Evolutionary conservation across 1,284 basidiomycete species (phyloP).

Genomic region (Ganoderma leucocontextum): DNA sequence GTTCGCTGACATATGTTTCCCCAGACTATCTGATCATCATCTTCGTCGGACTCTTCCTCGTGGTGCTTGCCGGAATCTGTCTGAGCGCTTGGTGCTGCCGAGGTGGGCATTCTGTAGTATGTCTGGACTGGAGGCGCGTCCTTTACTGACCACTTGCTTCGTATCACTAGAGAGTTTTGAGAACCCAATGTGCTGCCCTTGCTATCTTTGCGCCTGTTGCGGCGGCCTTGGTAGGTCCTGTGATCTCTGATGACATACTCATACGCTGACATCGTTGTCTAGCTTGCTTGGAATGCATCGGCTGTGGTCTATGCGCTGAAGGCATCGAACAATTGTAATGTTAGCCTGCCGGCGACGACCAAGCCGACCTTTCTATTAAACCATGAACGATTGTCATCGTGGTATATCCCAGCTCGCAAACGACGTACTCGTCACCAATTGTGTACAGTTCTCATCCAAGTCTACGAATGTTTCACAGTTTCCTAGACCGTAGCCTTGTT

Average conservation of each 20-base stretch:
- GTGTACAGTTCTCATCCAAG: neutral
- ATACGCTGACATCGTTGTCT: neutral
- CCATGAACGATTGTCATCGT: neutral
- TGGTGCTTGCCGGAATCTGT: slow-evolving; percentile 31
- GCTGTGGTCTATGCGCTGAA: slow-evolving; percentile 33
- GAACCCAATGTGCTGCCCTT: slow-evolving; percentile 35
- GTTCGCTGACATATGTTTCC: neutral
- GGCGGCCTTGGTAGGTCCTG: slow-evolving; percentile 32
- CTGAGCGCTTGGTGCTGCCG: slow-evolving; percentile 35
- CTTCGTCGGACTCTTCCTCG: slow-evolving; percentile 33
- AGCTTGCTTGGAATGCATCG: slow-evolving; percentile 35
- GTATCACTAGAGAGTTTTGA: slow-evolving; percentile 25
- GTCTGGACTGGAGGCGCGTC: neutral
- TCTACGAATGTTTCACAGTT: neutral
- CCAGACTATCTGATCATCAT: slow-evolving; percentile 33
- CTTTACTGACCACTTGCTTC: neutral
- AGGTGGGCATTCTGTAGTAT: slow-evolving; percentile 13
- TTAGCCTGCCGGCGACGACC: neutral
- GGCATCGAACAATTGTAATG: slow-evolving; percentile 29
- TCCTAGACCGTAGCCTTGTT: neutral
- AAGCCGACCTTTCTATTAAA: neutral
- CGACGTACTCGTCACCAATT: neutral
- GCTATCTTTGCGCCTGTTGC: slow-evolving; percentile 35
- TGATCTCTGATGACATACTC: neutral
- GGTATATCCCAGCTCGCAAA: neutral